Percentiles rank a stretch among this genome's conserved stretches.
Evolutionary conservation across 2,329 filamentous ascomycete species (phyloP).

Genomic region (Dactylonectria estremocensis): DNA sequence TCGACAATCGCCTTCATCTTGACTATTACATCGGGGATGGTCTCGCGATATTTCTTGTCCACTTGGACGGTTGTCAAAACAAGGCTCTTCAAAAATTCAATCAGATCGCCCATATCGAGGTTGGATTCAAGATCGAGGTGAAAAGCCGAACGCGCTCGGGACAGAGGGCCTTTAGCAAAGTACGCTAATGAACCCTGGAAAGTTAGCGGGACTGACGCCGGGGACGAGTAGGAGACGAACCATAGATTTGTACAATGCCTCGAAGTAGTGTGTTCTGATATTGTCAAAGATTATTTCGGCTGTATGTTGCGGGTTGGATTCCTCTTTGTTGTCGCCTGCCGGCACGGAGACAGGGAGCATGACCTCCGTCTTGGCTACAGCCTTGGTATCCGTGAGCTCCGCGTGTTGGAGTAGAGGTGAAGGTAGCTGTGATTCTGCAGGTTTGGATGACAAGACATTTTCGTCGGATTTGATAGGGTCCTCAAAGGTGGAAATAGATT

Average conservation of each 20-base stretch:
- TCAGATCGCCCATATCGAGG: slow-evolving; percentile 74
- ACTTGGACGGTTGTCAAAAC: slow-evolving; percentile 77
- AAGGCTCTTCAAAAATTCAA: slow-evolving; percentile 78
- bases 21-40: slow-evolving; percentile 73
- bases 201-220: slow-evolving; percentile 19
- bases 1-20: slow-evolving; percentile 70
- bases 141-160: slow-evolving; percentile 80
- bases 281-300: slow-evolving; percentile 70
- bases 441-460: slow-evolving; percentile 29
- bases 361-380: slow-evolving; percentile 1
- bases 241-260: slow-evolving; percentile 75
- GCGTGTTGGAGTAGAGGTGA: slow-evolving; percentile 40
- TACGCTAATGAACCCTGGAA: slow-evolving; percentile 82
- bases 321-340: slow-evolving; percentile 17
- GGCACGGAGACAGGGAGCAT: slow-evolving; percentile 2
- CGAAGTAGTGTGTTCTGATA: slow-evolving; percentile 71
- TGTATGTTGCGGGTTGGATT: slow-evolving; percentile 54
- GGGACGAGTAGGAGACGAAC: slow-evolving; percentile 56
- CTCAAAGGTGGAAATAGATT: slow-evolving; percentile 57
- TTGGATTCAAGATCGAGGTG: slow-evolving; percentile 73
- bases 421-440: slow-evolving; percentile 38
- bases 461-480: slow-evolving; percentile 43
- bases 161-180: slow-evolving; percentile 86
- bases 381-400: slow-evolving; percentile 22
- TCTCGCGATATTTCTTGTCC: slow-evolving; percentile 86